phyloP scores from a whole-genome alignment of 345 rosid genomes.

The Triadica sebifera region DNA sequence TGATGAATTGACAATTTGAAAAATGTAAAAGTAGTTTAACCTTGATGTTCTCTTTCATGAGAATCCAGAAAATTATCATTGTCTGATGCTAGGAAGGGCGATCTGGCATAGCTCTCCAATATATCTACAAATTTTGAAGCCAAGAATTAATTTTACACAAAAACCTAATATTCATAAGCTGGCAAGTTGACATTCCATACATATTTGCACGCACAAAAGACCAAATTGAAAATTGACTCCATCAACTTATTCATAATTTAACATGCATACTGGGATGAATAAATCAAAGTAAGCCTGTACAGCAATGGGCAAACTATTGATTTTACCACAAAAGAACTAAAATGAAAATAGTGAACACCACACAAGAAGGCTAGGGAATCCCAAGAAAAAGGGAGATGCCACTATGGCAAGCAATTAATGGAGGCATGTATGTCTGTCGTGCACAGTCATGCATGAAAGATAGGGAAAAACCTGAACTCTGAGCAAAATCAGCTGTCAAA shows the following conservation, averaged over 20 bases:
- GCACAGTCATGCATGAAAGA: background rate
- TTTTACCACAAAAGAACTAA: background rate
- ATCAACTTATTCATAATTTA: background rate
- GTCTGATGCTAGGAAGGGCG: conserved; percentile 63
- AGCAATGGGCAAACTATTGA: background rate
- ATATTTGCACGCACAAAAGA: background rate
- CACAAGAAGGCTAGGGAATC: background rate
- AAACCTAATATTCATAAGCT: background rate
- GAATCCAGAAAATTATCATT: conserved; percentile 26
- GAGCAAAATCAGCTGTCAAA: conserved; percentile 80
- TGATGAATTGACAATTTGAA: background rate
- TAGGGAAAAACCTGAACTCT: conserved; percentile 72
- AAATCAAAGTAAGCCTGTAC: background rate
- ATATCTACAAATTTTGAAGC: conserved; percentile 52
- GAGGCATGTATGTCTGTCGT: background rate
- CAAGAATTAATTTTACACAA: background rate
- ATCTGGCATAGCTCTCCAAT: conserved; percentile 73
- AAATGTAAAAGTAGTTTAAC: conserved; percentile 5
- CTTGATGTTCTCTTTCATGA: conserved; percentile 31
- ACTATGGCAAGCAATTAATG: background rate
- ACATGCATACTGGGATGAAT: background rate
- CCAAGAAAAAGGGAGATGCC: no score
- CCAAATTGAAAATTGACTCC: background rate
- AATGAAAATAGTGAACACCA: background rate
- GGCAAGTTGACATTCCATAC: background rate